Conservation (phyloP, 257 asterid species). For the Leptodermis oblonga region DNA sequence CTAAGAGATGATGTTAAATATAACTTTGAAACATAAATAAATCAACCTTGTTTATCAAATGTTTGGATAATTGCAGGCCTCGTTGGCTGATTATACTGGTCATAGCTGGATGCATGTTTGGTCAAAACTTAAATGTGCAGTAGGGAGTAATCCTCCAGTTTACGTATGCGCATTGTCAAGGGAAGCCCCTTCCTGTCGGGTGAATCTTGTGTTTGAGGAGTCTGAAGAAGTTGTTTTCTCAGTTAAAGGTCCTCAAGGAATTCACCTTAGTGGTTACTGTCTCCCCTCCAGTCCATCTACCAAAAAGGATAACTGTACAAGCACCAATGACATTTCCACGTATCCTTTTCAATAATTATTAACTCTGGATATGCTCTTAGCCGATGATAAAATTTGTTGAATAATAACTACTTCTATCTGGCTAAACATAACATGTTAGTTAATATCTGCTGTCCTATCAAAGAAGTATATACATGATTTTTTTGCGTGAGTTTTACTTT, state of each 20-base stretch:
- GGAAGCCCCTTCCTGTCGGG: not conserved
- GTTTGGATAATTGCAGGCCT: not conserved
- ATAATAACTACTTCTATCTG: not conserved
- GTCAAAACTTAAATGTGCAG: constrained; percentile 5
- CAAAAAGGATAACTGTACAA: not conserved
- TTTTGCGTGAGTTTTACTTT: too few species aligned
- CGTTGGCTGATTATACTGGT: not conserved
- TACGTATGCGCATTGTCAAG: constrained; percentile 6
- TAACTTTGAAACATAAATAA: too few species aligned
- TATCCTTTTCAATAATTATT: not conserved
- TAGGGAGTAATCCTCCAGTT: constrained; percentile 14
- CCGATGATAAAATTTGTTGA: not conserved
- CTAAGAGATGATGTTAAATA: not conserved
- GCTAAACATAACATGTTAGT: not conserved
- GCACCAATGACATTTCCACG: not conserved
- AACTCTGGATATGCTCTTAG: too few species aligned
- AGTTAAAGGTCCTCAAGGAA: not conserved
- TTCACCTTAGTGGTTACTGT: constrained; percentile 11
- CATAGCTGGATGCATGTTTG: not conserved
- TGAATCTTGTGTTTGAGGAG: constrained; percentile 12
- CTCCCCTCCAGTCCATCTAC: not conserved
- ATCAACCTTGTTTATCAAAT: not conserved
- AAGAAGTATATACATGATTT: too few species aligned
- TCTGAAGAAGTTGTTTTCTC: constrained; percentile 9
- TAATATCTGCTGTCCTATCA: too few species aligned